Evolutionary conservation across 805 yeast species (phyloP).

Genomic region (Tetrapisispora fleetii): DNA sequence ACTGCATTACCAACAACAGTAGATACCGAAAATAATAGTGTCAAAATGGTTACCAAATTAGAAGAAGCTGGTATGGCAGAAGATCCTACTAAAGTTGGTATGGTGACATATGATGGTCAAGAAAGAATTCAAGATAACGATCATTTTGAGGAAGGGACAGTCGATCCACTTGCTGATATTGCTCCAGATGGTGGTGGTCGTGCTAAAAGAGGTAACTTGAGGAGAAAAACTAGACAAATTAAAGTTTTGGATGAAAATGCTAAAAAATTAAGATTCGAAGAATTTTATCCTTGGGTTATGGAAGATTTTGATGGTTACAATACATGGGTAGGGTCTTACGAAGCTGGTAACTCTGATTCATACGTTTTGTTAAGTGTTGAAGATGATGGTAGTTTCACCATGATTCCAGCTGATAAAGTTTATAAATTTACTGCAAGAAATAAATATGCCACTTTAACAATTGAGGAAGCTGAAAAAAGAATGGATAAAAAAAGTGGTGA

Average conservation of each 20-base stretch:
- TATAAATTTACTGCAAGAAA: slow-evolving; percentile 90
- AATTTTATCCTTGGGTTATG: slow-evolving; percentile 95
- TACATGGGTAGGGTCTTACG: slow-evolving; percentile 93
- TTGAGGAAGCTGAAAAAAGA: slow-evolving; percentile 93
- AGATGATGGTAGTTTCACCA: slow-evolving; percentile 69
- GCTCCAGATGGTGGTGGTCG: slow-evolving; percentile 93
- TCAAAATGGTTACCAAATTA: slow-evolving; percentile 18
- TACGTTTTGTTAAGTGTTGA: slow-evolving; percentile 80
- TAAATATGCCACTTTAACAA: slow-evolving; percentile 83
- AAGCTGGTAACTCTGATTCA: slow-evolving; percentile 78
- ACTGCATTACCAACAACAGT: neutral
- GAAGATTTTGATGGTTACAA: slow-evolving; percentile 93
- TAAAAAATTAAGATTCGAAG: slow-evolving; percentile 82
- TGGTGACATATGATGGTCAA: slow-evolving; percentile 33
- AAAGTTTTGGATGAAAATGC: slow-evolving; percentile 74
- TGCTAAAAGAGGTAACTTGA: slow-evolving; percentile 41
- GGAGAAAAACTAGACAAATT: slow-evolving; percentile 78
- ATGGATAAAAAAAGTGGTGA: slow-evolving; percentile 66
- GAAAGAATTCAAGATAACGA: slow-evolving; percentile 32
- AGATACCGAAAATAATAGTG: neutral
- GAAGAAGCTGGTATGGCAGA: slow-evolving; percentile 33
- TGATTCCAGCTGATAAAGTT: slow-evolving; percentile 92
- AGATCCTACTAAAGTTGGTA: slow-evolving; percentile 31
- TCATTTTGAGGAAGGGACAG: slow-evolving; percentile 28
- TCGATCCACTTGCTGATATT: slow-evolving; percentile 46